Conservation (phyloP, 129 eudicot species). For the Escallonia rubra region DNA sequence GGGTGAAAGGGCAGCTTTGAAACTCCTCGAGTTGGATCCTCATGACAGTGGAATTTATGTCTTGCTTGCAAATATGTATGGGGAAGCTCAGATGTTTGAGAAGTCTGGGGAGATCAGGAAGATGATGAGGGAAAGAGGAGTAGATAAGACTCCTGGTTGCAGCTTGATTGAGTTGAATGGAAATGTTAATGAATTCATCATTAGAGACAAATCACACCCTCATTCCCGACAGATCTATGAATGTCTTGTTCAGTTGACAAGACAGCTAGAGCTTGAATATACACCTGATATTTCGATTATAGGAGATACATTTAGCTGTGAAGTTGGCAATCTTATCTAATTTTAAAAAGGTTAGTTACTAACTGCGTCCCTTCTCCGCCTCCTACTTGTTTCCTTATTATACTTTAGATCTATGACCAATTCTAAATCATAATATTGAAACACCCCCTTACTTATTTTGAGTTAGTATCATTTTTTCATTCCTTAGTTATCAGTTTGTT, state of each 20-base stretch:
- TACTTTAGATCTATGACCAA: no score
- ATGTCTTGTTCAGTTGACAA: constrained; percentile 39
- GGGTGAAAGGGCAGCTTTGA: constrained; percentile 58
- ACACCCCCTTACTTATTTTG: no score
- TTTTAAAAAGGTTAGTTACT: no score
- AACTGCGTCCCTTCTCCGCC: no score
- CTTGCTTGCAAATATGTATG: constrained; percentile 66
- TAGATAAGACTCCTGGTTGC: constrained; percentile 76
- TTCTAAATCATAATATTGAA: no score
- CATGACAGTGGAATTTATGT: constrained; percentile 67
- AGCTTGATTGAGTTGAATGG: constrained; percentile 71
- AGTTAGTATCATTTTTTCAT: no score
- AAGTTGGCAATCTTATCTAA: neutral
- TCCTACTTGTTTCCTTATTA: no score
- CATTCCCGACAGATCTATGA: constrained; percentile 38
- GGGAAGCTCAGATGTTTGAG: constrained; percentile 63
- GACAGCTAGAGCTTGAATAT: constrained; percentile 29
- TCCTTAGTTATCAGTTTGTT: no score
- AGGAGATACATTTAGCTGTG: neutral
- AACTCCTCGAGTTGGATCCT: constrained; percentile 65
- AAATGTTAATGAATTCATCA: constrained; percentile 40
- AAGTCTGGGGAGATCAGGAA: constrained; percentile 50
- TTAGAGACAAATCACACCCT: constrained; percentile 64
- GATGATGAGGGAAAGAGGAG: constrained; percentile 63
- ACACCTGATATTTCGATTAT: neutral